Conservation (phyloP, 148 eudicot species). For the Diospyros kaki region DNA sequence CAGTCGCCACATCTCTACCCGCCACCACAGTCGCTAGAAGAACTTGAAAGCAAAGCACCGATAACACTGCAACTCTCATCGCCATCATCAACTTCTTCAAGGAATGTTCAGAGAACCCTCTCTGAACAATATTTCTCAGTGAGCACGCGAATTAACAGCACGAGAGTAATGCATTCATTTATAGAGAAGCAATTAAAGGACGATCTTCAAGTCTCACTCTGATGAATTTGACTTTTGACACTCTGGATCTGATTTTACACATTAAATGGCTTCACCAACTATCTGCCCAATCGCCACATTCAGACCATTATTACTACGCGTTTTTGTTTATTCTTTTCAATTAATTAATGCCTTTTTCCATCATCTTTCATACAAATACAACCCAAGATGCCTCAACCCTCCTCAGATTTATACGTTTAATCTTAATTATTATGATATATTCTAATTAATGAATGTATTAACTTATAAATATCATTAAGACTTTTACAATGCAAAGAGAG, state of each 20-base stretch:
- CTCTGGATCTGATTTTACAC: neutral
- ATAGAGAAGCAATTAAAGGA: neutral
- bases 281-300: neutral
- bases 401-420: too few species aligned
- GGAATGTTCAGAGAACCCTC: neutral
- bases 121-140: neutral
- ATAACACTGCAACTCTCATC: conserved; percentile 1
- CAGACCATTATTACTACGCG: neutral
- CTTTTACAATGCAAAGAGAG: too few species aligned
- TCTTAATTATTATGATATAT: too few species aligned
- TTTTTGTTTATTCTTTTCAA: neutral
- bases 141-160: neutral
- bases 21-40: neutral
- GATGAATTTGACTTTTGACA: neutral
- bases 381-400: too few species aligned
- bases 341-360: too few species aligned
- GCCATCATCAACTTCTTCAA: neutral
- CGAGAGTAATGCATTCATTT: neutral
- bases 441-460: too few species aligned
- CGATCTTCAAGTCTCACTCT: too few species aligned
- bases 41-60: conserved; percentile 6
- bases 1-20: neutral
- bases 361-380: too few species aligned
- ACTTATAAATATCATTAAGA: too few species aligned
- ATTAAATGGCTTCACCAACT: neutral